Percentiles rank a stretch among this genome's conserved stretches.
Evolutionary conservation across 352 stramenopile species (phyloP).

Genomic region (Phytophthora sojae): DNA sequence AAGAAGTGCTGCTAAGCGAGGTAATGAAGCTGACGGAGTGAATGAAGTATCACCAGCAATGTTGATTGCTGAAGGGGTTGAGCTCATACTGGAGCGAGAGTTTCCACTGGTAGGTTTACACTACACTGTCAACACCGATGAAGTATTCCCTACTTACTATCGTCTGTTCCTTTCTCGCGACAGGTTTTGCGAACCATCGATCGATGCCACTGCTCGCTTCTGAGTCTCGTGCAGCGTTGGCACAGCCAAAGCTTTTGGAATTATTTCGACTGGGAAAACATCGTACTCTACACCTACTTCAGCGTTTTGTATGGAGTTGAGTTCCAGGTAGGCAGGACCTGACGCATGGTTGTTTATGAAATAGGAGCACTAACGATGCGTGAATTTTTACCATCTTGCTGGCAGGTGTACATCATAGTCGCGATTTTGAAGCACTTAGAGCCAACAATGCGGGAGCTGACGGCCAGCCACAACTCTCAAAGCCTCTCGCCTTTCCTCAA

Average conservation of each 20-base stretch:
- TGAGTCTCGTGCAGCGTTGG: slow-evolving; percentile 58
- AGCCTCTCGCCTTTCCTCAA: slow-evolving; percentile 42
- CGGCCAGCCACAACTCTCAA: slow-evolving; percentile 30
- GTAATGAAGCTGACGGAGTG: neutral
- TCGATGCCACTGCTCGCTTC: slow-evolving; percentile 56
- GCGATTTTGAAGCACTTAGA: slow-evolving; percentile 61
- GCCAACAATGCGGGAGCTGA: slow-evolving; percentile 43
- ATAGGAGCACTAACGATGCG: neutral
- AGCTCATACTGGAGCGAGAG: slow-evolving; percentile 56
- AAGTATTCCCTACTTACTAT: slow-evolving; percentile 3
- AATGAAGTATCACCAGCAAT: neutral
- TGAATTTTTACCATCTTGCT: neutral
- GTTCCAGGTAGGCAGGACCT: slow-evolving; percentile 53
- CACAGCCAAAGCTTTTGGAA: slow-evolving; percentile 74
- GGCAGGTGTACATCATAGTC: slow-evolving; percentile 62
- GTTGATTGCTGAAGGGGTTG: slow-evolving; percentile 47
- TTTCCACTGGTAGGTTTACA: slow-evolving; percentile 53
- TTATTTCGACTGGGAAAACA: slow-evolving; percentile 71
- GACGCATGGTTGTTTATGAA: neutral
- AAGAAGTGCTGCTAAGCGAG: neutral
- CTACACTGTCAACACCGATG: neutral
- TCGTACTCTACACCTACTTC: slow-evolving; percentile 61
- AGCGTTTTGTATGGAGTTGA: slow-evolving; percentile 64
- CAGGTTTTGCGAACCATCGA: slow-evolving; percentile 56
- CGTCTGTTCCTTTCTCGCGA: neutral